These are phyloP conservation scores for Bullera alba DNA, from an alignment of 768 basidiomycete genomes.

Conservation along the genomic window DNA sequence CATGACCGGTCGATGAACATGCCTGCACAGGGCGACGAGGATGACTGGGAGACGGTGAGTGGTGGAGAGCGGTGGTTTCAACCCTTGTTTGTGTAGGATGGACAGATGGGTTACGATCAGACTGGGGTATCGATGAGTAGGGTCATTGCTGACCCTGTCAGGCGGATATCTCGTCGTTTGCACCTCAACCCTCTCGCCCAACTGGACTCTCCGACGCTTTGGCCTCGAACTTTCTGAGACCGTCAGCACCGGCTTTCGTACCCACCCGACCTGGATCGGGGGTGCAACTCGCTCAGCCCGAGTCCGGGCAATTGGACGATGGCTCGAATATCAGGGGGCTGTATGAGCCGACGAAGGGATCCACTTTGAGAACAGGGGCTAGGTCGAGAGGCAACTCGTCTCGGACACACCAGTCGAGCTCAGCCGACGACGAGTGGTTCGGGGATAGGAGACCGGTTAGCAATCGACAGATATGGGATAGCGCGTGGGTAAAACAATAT, in stretches of 20 bases:
- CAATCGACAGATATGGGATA: constrained; percentile 18
- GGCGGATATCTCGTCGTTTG: constrained; percentile 8
- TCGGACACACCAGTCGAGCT: not conserved
- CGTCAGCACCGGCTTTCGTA: constrained; percentile 1
- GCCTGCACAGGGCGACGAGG: constrained; percentile 1
- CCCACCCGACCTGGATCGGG: not conserved
- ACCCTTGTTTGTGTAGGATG: too few relatives aligned
- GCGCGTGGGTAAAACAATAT: constrained; percentile 4
- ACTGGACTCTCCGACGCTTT: not conserved
- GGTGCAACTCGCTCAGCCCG: not conserved
- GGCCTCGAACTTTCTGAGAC: not conserved
- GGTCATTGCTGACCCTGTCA: too few relatives aligned
- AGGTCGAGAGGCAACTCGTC: not conserved
- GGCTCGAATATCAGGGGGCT: too few relatives aligned
- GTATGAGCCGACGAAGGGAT: not conserved
- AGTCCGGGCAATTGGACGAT: not conserved
- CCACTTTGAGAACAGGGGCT: not conserved
- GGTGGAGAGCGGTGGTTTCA: not conserved
- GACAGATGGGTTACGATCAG: not conserved
- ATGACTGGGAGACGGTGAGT: constrained; percentile 22
- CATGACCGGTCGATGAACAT: not conserved
- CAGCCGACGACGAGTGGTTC: constrained; percentile 15
- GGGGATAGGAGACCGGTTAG: constrained; percentile 1
- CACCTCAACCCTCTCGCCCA: not conserved
- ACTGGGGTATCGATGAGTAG: too few relatives aligned